Conservation (phyloP, 371 early-diverging fungal genomes). For the Apophysomyces ossiformis region DNA sequence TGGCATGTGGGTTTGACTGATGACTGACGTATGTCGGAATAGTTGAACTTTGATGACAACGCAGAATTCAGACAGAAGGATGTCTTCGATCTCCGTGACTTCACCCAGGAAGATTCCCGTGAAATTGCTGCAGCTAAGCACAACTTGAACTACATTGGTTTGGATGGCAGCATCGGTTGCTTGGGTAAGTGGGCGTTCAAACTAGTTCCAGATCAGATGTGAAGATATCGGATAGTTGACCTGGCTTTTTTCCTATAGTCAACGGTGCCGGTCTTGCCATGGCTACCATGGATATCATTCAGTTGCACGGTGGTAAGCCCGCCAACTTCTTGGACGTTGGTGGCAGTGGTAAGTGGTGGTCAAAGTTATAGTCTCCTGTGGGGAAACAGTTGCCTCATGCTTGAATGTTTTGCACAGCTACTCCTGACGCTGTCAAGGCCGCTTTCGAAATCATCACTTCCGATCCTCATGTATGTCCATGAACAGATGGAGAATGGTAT, state of each 20-base stretch:
- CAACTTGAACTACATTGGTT: constrained; percentile 98
- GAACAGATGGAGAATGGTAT: background rate
- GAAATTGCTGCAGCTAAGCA: constrained; percentile 96
- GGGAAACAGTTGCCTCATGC: no score
- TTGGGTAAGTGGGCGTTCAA: constrained; percentile 40
- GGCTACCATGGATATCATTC: constrained; percentile 99
- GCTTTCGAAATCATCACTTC: constrained; percentile 98
- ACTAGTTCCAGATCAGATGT: background rate
- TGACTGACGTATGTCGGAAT: constrained; percentile 88
- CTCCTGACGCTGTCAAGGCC: constrained; percentile 94
- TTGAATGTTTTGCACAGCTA: constrained; percentile 53
- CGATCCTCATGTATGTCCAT: constrained; percentile 74
- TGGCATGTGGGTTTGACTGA: background rate
- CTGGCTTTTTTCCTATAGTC: constrained; percentile 52
- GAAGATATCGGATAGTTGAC: background rate
- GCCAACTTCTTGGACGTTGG: constrained; percentile 99
- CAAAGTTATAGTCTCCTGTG: no score
- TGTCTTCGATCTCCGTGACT: constrained; percentile 87
- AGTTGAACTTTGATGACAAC: constrained; percentile 98
- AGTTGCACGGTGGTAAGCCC: constrained; percentile 98
- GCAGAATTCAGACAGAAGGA: constrained; percentile 97
- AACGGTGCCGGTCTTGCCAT: constrained; percentile 99
- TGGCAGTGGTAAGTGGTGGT: constrained; percentile 65
- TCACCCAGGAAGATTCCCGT: constrained; percentile 95
- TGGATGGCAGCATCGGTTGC: constrained; percentile 89